Evolutionary conservation across 306 rosid genomes (phyloP).

Genomic region (Crataegus laevigata): DNA sequence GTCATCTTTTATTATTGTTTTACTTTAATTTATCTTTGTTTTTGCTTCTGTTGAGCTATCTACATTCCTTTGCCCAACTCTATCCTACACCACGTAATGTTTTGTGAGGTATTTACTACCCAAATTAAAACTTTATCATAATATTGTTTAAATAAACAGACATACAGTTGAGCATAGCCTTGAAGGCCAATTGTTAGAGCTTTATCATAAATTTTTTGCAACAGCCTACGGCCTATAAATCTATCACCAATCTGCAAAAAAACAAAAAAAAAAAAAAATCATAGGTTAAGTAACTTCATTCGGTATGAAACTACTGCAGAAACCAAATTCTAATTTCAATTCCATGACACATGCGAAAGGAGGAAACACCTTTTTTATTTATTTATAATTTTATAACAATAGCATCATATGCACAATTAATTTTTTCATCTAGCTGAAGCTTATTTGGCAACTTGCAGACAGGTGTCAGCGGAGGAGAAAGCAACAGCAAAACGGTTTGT

Average conservation of each 20-base stretch:
- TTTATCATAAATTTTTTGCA: constrained; percentile 77
- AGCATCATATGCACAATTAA: not conserved
- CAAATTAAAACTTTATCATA: not conserved
- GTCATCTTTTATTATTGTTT: too few relatives aligned
- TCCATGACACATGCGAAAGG: not conserved
- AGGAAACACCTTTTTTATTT: not conserved
- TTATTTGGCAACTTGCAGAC: not conserved
- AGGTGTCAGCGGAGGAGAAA: not conserved
- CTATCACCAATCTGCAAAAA: constrained; percentile 77
- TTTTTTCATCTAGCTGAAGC: not conserved
- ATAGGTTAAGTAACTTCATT: constrained; percentile 6
- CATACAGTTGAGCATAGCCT: constrained; percentile 88
- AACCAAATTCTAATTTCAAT: not conserved
- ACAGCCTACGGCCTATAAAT: constrained; percentile 73
- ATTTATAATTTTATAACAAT: not conserved
- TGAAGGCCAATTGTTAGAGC: constrained; percentile 82
- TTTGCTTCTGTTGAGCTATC: too few relatives aligned
- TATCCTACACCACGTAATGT: not conserved
- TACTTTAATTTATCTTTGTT: too few relatives aligned
- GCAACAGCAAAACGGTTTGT: not conserved
- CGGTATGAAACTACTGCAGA: constrained; percentile 1
- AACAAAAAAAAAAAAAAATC: constrained; percentile 9
- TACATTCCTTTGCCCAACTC: too few relatives aligned
- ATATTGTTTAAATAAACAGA: not conserved
- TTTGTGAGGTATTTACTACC: constrained; percentile 6